Base-by-base conservation (phyloP, 2,329 filamentous ascomycete species). In the Decorospora gaudefroyi region DNA sequence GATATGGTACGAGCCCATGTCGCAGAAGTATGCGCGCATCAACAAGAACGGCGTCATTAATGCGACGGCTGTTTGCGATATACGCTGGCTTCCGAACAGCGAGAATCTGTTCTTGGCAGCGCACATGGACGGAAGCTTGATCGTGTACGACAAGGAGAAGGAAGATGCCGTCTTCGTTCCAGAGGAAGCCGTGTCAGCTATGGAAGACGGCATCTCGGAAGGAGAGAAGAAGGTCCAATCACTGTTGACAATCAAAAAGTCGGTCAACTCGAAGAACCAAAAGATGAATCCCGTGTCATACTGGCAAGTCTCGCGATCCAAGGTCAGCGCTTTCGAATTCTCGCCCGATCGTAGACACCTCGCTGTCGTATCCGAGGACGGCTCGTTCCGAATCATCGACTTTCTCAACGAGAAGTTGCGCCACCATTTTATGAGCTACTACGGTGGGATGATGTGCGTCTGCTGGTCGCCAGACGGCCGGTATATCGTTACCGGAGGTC, bases 41-140 rank as follows among this genome's bases (percentile, higher is more conserved):
- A 99, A 99, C 68, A 99, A 99, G 74, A 97, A 97, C 68, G 92
- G 92, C 16, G 81, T 87, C 42, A 95, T 97, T 70, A 96, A 95
- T 61, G 80, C 81, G 36, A 90, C 88, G 1, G 85, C 92, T 0
- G 86, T 97, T 2, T 87, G 88, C 0, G 84, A 92, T 50, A 95
- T 99, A 53, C 82, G 83, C 64, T 99, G 93, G 93, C 83, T 99
- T 42, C 93, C 93, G 0, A 88, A 90, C 18, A 96, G 92, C 5
- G 93, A 99, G 64, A 95, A 88, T 53, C 76, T 96, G 10, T 97
- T 99, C 64, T 77, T 99, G 31, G 91, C 91, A 8, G 87, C 90
- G 8, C 91, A 97, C 67, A 88, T 90, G 78, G 91, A 99, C 63
- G 93, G 93, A 1, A 86, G 87, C 2, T 71, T 99, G 30, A 81